Percentiles rank a stretch among this genome's conserved stretches.
phyloP scores from a whole-genome alignment of 1,284 basidiomycete species.

The Tylopilus sp. region DNA sequence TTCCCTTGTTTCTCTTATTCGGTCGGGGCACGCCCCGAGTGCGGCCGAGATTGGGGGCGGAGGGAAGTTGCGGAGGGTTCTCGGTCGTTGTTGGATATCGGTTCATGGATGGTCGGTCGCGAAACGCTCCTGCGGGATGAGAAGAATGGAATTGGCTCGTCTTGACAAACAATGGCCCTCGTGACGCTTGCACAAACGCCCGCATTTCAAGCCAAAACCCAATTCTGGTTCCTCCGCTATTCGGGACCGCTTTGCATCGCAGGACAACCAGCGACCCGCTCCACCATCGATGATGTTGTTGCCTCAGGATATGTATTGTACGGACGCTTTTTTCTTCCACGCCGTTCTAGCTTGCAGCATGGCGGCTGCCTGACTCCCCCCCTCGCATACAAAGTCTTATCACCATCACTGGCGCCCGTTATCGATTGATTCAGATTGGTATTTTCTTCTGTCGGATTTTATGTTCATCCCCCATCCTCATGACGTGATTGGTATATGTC shows the following conservation, averaged over 20 bases:
- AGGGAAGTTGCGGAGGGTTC: conserved; percentile 47
- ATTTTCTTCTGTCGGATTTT: conserved; percentile 24
- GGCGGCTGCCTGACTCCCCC: conserved; percentile 33
- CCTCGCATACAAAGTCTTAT: conserved; percentile 20
- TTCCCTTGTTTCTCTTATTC: conserved; percentile 42
- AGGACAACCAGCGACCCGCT: conserved; percentile 21
- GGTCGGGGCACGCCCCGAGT: conserved; percentile 51
- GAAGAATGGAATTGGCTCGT: conserved; percentile 36
- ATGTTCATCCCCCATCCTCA: conserved; percentile 24
- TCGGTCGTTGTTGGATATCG: conserved; percentile 47
- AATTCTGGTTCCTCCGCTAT: conserved; percentile 14
- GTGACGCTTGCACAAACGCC: conserved; percentile 25
- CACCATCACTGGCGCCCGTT: conserved; percentile 32
- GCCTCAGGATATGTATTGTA: conserved; percentile 43
- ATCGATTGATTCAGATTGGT: conserved; percentile 32
- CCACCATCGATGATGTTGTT: conserved; percentile 30
- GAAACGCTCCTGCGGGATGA: conserved; percentile 16
- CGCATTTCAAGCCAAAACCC: conserved; percentile 15
- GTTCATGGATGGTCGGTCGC: conserved; percentile 38
- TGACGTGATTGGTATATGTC: conserved; percentile 25
- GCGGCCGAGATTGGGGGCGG: conserved; percentile 59
- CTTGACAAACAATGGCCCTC: conserved; percentile 32
- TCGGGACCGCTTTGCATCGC: conserved; percentile 22
- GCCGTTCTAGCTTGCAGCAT: conserved; percentile 29
- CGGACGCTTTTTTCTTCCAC: conserved; percentile 66